Conservation (phyloP, 768 basidiomycete species). For the Fibroporia radiculosa region DNA sequence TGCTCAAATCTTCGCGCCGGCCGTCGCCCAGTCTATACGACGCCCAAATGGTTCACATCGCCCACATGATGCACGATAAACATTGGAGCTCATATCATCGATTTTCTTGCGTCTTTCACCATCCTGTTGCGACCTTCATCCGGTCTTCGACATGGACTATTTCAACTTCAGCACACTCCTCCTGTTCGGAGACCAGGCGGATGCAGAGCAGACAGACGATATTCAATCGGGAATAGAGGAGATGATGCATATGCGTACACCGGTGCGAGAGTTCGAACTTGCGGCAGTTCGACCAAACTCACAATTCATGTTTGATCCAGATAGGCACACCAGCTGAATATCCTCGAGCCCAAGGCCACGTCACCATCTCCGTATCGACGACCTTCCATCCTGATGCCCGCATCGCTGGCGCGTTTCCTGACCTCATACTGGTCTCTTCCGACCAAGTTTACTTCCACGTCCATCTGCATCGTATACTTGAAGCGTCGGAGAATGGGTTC, state of each 20-base stretch:
- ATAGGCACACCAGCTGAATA: conserved; percentile 4
- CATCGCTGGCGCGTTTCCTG: conserved; percentile 12
- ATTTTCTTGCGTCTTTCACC: neutral
- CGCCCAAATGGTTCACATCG: too few relatives aligned
- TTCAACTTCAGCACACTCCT: neutral
- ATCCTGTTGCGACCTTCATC: neutral
- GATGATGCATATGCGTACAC: neutral
- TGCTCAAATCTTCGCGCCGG: too few relatives aligned
- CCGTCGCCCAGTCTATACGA: too few relatives aligned
- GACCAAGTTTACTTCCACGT: conserved; percentile 27
- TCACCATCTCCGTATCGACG: conserved; percentile 14
- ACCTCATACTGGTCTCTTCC: conserved; percentile 21
- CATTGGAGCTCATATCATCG: too few relatives aligned
- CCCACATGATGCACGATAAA: too few relatives aligned
- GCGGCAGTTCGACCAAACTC: neutral
- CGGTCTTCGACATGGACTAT: neutral
- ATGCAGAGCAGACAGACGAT: neutral
- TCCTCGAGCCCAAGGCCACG: conserved; percentile 1
- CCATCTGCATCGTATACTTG: conserved; percentile 17
- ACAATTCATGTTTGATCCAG: neutral
- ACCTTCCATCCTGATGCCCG: conserved; percentile 14
- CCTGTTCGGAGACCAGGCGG: neutral
- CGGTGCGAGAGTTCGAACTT: neutral
- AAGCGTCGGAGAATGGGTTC: conserved; percentile 22
- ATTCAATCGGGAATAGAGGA: neutral